Conservation (phyloP, 2,329 filamentous ascomycete genomes). For the Fusarium fujikuroi region DNA sequence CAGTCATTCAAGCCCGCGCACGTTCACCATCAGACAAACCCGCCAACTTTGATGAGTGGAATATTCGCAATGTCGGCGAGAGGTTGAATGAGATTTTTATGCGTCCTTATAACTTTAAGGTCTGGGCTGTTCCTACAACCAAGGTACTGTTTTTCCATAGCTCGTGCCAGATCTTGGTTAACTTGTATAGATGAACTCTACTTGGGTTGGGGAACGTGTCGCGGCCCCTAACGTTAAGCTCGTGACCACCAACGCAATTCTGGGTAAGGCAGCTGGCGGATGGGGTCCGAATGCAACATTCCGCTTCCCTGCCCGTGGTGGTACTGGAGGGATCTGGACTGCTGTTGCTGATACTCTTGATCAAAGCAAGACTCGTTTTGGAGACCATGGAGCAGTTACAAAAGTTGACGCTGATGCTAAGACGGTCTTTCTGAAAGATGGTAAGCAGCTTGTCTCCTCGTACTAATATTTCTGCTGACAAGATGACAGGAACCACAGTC, state of each 20-base stretch:
- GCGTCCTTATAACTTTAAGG: slow-evolving; percentile 99
- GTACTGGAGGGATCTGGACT: slow-evolving; percentile 99
- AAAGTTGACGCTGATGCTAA: slow-evolving; percentile 89
- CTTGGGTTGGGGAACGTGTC: slow-evolving; percentile 98
- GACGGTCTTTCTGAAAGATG: slow-evolving; percentile 82
- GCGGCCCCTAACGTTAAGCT: slow-evolving; percentile 95
- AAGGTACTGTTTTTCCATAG: slow-evolving; percentile 68
- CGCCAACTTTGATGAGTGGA: slow-evolving; percentile 98
- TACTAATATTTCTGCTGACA: no score
- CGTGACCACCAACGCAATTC: slow-evolving; percentile 91
- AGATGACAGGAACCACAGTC: rapidly evolving
- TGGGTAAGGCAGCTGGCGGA: slow-evolving; percentile 94
- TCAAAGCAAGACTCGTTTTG: slow-evolving; percentile 89
- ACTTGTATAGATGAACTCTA: slow-evolving; percentile 89
- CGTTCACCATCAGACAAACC: slow-evolving; percentile 80
- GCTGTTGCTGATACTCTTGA: slow-evolving; percentile 93
- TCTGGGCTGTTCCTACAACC: slow-evolving; percentile 97
- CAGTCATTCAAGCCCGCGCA: slow-evolving; percentile 85
- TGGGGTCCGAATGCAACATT: slow-evolving; percentile 99
- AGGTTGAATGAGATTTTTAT: slow-evolving; percentile 96
- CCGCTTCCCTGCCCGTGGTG: slow-evolving; percentile 94
- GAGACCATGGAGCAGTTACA: slow-evolving; percentile 82
- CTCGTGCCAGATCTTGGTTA: rapidly evolving
- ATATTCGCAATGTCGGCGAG: slow-evolving; percentile 87
- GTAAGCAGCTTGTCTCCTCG: slow-evolving; percentile 70